Percentiles rank a stretch among this genome's conserved stretches.
phyloP scores from a whole-genome alignment of 495 filamentous ascomycete species.

The Podospora comata region DNA sequence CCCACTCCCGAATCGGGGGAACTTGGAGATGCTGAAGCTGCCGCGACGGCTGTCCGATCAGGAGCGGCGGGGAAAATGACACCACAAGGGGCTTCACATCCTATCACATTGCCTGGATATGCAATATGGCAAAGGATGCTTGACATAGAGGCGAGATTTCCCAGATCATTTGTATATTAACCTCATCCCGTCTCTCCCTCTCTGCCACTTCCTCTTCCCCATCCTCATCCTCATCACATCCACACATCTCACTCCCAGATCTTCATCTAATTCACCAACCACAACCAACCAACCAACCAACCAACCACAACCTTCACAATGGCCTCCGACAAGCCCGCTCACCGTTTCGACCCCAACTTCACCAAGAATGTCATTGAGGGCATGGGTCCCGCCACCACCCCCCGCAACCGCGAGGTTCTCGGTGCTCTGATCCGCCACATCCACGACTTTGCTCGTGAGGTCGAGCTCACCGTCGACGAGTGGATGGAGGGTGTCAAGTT shows the following conservation, averaged over 20 bases:
- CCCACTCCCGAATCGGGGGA: slow-evolving; percentile 27
- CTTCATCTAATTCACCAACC: slow-evolving; percentile 10
- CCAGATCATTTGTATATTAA: slow-evolving; percentile 19
- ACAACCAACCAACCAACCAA: slow-evolving; percentile 2
- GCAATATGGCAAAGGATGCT: slow-evolving; percentile 11
- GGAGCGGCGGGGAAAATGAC: slow-evolving; percentile 33
- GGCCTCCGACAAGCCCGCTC: slow-evolving; percentile 26
- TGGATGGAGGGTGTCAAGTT: slow-evolving; percentile 75
- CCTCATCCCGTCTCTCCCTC: slow-evolving; percentile 12
- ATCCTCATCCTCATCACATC: slow-evolving; percentile 4
- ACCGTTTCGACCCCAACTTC: slow-evolving; percentile 69
- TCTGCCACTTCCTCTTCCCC: background rate
- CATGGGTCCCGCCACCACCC: slow-evolving; percentile 70
- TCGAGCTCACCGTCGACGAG: slow-evolving; percentile 74
- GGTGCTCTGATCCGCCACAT: slow-evolving; percentile 67
- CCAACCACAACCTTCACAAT: slow-evolving; percentile 19
- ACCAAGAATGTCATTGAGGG: slow-evolving; percentile 69
- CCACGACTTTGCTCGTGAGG: slow-evolving; percentile 80
- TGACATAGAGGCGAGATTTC: background rate
- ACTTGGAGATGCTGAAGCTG: slow-evolving; percentile 30
- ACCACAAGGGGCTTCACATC: slow-evolving; percentile 22
- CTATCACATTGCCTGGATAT: slow-evolving; percentile 29
- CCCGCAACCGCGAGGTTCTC: slow-evolving; percentile 64
- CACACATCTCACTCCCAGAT: background rate
- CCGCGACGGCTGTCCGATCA: slow-evolving; percentile 33